Base-by-base conservation (phyloP, 164 flowering plant species). In the Protea cynaroides region DNA sequence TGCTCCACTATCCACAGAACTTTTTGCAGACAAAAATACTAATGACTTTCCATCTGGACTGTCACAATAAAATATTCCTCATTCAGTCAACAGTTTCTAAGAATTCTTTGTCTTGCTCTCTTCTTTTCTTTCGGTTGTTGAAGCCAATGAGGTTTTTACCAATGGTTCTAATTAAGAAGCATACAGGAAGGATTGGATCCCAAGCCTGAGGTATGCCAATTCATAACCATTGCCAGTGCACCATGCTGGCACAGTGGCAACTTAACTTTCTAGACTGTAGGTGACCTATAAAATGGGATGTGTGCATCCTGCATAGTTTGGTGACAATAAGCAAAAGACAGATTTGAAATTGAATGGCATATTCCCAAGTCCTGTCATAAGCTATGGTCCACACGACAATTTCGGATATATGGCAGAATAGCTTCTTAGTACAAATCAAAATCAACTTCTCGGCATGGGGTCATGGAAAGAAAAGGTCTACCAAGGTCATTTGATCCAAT, bases 41-140 rank as follows among this genome's bases (percentile, higher is more conserved):
- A 94, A 93, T 65, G 65, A 78, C 73, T 83, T 84, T 55, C 97
- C 96, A 80, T 89, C 93, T 64, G 96, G 92, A 73, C 98, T 93
- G 92, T 21, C 65, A 63, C 66, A 61, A 63, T n/a, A 63, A 60
- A 43, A 59, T 50, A 9, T 2, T 21, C 29, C 5, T 29, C 34
- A 2, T 29, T 25, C 15, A 14, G 22, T 72, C 58, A 72, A 66
- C 65, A 68, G n/a, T 43, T 22, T 24, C 18, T 24, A 21, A 24
- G 34, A 29, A 29, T 29, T 29, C 34, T 29, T 29, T 29, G 4
- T 29, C 34, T 29, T 29, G 34, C 34, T 29, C 5, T 29, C 34
- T 29, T 29, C 2, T 29, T 29, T 29, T 29, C 34, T 29, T 29
- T 29, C 34, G 34, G 34, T 29, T 29, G 34, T 29, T 29, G 4